Base-by-base conservation (phyloP, 2,329 filamentous ascomycete species). In the Pestalotiopsis sp. region DNA sequence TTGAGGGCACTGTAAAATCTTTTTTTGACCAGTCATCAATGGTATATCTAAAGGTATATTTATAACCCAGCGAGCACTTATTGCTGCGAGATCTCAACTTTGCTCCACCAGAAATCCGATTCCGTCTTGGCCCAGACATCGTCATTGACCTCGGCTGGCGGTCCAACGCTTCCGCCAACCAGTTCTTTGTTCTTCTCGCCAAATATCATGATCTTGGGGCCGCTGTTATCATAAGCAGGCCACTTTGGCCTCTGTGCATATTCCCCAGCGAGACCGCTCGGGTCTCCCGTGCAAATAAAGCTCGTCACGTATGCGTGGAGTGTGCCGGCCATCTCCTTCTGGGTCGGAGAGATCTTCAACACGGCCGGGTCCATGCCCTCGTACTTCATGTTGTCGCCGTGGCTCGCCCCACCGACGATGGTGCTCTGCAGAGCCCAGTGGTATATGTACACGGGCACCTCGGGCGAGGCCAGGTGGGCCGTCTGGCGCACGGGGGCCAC, bases 401-500 rank as follows among this genome's bases (percentile, higher is more conserved):
- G 85, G 17, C 81, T 81, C 0, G 85, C 84, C 0, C 85, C 83
- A 9, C 80, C 80, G 13, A 82, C 71, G 1, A 84, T 73, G 0
- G 79, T 82, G 5, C 80, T 80, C 4, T 84, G 80, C 0, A 86
- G 74, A 0, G 86, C 86, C 87, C 87, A 87, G 73, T 86, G 84
- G 70, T 88, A 88, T 3, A 87, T 73, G 61, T 84, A 88, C 0
- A 87, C 81, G 0, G 84, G 81, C 0, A 76, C 74, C 0, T 76
- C 71, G 14, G 78, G 74, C 80, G 12, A 83, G 76, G 27, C 85
- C 39, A 80, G 81, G 39, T 81, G 73, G 0, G 83, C 85, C 0
- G 85, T 87, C 72, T 88, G 85, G 0, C 84, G 80, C 0, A 86
- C 85, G 0, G 86, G 86, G 0, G 83, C 82, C 0, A 86, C 81